A percentile compares a stretch with the other conserved stretches of the same genome.
Evolutionary conservation across 2,329 filamentous ascomycete genomes (phyloP).

Genomic region (Sclerotiophoma versabilis): DNA sequence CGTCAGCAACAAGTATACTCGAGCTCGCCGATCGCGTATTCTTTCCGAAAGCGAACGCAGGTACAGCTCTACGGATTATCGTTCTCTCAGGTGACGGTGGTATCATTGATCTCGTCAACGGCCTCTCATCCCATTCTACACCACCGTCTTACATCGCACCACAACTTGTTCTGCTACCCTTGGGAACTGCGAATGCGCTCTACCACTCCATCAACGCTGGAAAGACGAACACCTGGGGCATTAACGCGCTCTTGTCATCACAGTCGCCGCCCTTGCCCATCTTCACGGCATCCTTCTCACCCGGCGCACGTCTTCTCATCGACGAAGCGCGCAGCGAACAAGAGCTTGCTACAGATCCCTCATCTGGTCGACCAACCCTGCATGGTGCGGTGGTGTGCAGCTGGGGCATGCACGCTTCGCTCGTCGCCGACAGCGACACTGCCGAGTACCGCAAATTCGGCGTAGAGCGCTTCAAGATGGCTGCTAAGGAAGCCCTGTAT

Average conservation of each 20-base stretch:
- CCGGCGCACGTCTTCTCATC: slow-evolving; percentile 51
- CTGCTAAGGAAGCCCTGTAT: slow-evolving; percentile 76
- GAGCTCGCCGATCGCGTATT: slow-evolving; percentile 65
- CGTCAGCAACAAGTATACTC: slow-evolving; percentile 67
- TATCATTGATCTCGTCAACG: slow-evolving; percentile 81
- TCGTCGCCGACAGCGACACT: slow-evolving; percentile 92
- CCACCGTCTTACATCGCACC: slow-evolving; percentile 55
- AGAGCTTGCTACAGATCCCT: slow-evolving; percentile 30
- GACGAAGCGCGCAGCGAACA: slow-evolving; percentile 56
- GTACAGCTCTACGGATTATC: slow-evolving; percentile 61
- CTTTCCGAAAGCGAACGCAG: slow-evolving; percentile 59
- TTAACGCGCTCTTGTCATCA: slow-evolving; percentile 48
- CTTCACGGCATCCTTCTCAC: slow-evolving; percentile 55
- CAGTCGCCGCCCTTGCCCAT: slow-evolving; percentile 49
- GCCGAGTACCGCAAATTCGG: slow-evolving; percentile 79
- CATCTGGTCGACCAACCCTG: slow-evolving; percentile 41
- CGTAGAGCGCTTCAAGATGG: slow-evolving; percentile 81
- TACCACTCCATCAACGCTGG: slow-evolving; percentile 54
- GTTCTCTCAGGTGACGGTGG: slow-evolving; percentile 90
- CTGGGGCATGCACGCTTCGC: slow-evolving; percentile 86
- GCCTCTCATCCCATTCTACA: slow-evolving; percentile 52
- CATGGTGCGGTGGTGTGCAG: slow-evolving; percentile 85
- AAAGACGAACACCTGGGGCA: slow-evolving; percentile 51
- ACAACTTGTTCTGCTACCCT: slow-evolving; percentile 61
- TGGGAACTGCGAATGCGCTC: slow-evolving; percentile 60